Conservation (phyloP, 2,329 filamentous ascomycete species). For the Knoxdaviesia capensis region DNA sequence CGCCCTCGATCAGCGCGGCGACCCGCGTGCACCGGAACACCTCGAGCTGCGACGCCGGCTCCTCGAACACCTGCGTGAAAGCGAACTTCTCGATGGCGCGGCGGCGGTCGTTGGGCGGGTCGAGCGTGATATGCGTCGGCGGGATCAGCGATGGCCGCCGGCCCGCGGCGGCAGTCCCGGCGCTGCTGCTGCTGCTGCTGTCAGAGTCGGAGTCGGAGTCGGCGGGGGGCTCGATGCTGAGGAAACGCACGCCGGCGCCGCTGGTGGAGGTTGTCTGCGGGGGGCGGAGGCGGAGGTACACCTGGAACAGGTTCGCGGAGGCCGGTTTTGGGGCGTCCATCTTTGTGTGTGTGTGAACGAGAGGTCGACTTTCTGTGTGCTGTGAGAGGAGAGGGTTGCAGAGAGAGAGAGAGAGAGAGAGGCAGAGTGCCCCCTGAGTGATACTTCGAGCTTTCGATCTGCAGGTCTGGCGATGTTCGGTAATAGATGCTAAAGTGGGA, state of each 20-base stretch:
- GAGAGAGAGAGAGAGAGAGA: too few species aligned
- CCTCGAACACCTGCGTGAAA: conserved; percentile 86
- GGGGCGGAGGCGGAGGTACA: conserved; percentile 72
- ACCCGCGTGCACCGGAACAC: conserved; percentile 68
- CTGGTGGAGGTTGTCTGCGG: conserved; percentile 23
- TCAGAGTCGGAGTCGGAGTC: conserved; percentile 9
- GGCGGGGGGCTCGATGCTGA: conserved; percentile 49
- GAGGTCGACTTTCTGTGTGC: too few species aligned
- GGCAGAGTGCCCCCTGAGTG: too few species aligned
- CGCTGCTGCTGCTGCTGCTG: too few species aligned
- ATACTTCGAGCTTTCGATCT: too few species aligned
- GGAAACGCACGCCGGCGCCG: conserved; percentile 31
- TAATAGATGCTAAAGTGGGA: too few species aligned
- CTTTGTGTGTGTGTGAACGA: too few species aligned
- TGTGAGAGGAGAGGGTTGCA: too few species aligned
- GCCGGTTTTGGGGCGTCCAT: conserved; percentile 18
- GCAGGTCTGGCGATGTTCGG: too few species aligned
- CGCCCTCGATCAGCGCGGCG: conserved; percentile 56
- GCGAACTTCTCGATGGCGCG: conserved; percentile 83
- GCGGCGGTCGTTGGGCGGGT: conserved; percentile 68
- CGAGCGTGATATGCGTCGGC: conserved; percentile 54
- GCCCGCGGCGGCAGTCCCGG: too few species aligned
- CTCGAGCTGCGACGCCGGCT: conserved; percentile 66
- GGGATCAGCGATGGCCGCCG: conserved; percentile 5
- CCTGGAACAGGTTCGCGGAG: conserved; percentile 54